phyloP scores from a whole-genome alignment of 306 rosid genomes.

The Ormosia semicastrata region DNA sequence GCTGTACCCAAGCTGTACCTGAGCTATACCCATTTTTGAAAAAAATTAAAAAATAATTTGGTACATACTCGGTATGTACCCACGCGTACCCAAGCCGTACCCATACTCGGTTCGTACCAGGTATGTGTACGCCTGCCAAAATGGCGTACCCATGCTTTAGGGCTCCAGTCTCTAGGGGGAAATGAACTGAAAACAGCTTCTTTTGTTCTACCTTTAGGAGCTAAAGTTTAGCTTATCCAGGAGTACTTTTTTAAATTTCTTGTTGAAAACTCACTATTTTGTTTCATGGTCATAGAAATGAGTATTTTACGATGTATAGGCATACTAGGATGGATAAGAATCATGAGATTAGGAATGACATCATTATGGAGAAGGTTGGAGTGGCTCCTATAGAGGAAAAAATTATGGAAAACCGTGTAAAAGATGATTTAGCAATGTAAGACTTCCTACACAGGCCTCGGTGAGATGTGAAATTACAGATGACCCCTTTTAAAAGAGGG shows the following conservation, averaged over 20 bases:
- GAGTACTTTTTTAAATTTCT: neutral
- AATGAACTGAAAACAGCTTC: neutral
- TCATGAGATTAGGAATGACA: neutral
- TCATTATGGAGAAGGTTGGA: neutral
- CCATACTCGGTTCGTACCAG: too few species aligned
- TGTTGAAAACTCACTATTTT: neutral
- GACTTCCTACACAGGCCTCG: neutral
- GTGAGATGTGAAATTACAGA: neutral
- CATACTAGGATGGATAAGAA: neutral
- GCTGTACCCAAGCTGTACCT: too few species aligned
- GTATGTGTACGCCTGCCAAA: too few species aligned
- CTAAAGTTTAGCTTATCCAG: neutral
- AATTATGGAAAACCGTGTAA: neutral
- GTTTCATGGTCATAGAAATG: neutral
- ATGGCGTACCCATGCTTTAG: too few species aligned
- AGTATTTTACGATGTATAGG: neutral
- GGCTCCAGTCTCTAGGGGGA: neutral
- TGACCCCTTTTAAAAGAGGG: neutral
- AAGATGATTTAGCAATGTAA: neutral
- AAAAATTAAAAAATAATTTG: too few species aligned
- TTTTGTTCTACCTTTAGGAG: neutral
- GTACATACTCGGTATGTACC: too few species aligned
- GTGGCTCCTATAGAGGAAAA: too few species aligned
- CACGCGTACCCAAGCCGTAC: too few species aligned
- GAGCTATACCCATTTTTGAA: too few species aligned